A percentile compares a stretch with the other conserved stretches of the same genome.
phyloP scores from a whole-genome alignment of 2,329 filamentous ascomycete genomes.

The Pseudomassariella vexata region DNA sequence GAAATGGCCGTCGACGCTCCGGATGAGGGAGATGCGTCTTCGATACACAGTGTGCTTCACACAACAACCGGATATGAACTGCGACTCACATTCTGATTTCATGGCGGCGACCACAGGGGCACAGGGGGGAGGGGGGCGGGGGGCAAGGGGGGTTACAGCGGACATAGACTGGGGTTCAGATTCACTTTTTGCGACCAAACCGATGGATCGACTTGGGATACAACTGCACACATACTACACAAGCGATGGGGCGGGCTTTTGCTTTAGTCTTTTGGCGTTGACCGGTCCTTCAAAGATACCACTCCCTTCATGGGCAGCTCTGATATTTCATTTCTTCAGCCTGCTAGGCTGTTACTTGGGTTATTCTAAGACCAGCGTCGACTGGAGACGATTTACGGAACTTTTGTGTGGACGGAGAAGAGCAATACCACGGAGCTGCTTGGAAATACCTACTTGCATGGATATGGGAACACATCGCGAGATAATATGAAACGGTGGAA shows the following conservation, averaged over 20 bases:
- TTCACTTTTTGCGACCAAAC: too few species aligned
- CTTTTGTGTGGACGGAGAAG: not conserved
- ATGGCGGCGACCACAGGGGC: conserved; percentile 5
- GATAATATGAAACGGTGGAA: too few species aligned
- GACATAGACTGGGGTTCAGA: too few species aligned
- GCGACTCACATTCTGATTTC: conserved; percentile 38
- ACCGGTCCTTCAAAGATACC: conserved; percentile 22
- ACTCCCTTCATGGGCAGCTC: conserved; percentile 16
- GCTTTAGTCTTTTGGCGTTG: conserved; percentile 18
- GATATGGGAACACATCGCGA: too few species aligned
- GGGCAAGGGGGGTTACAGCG: too few species aligned
- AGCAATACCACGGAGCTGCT: not conserved
- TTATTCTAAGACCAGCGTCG: conserved; percentile 5
- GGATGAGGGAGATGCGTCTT: conserved; percentile 31
- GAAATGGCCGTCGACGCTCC: conserved; percentile 52
- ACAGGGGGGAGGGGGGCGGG: conserved; percentile 7
- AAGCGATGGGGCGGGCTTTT: conserved; percentile 12
- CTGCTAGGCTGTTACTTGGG: conserved; percentile 1
- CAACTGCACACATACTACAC: conserved; percentile 14
- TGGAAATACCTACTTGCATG: too few species aligned
- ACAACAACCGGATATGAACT: conserved; percentile 34
- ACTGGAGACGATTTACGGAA: not conserved
- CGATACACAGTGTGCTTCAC: conserved; percentile 23
- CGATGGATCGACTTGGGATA: too few species aligned
- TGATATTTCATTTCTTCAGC: conserved; percentile 12